Conservation (phyloP, 139 green algal species). For the Chlamydomonas eustigma region DNA sequence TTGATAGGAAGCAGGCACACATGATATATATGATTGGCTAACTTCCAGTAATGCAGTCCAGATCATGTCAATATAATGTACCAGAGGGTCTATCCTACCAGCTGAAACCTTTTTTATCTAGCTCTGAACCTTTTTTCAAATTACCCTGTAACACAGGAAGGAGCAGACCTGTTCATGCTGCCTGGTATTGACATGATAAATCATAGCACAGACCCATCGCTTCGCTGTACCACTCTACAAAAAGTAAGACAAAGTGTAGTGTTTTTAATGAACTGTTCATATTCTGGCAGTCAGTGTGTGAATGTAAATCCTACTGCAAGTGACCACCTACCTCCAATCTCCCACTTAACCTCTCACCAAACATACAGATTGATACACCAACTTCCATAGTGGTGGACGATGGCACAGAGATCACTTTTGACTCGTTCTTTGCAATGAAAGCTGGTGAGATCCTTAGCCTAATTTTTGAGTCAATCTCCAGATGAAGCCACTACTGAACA, state of each 20-base stretch:
- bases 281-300: neutral
- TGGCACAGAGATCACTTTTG: conserved; percentile 14
- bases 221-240: conserved; percentile 43
- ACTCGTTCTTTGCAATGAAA: conserved; percentile 4
- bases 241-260: too few relatives aligned
- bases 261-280: too few relatives aligned
- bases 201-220: conserved; percentile 36
- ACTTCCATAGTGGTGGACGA: conserved; percentile 22
- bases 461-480: too few relatives aligned
- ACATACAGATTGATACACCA: conserved; percentile 5
- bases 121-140: too few relatives aligned
- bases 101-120: too few relatives aligned
- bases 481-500: too few relatives aligned
- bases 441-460: neutral
- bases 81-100: too few relatives aligned
- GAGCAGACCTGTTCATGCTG: conserved; percentile 54
- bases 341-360: neutral
- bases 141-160: conserved; percentile 20
- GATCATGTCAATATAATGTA: too few relatives aligned
- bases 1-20: too few relatives aligned
- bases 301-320: neutral
- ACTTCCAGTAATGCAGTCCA: too few relatives aligned
- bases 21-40: too few relatives aligned
- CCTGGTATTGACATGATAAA: conserved; percentile 74
- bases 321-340: neutral